Conservation (phyloP, 2,329 filamentous ascomycete species). For the Venturia asperata region DNA sequence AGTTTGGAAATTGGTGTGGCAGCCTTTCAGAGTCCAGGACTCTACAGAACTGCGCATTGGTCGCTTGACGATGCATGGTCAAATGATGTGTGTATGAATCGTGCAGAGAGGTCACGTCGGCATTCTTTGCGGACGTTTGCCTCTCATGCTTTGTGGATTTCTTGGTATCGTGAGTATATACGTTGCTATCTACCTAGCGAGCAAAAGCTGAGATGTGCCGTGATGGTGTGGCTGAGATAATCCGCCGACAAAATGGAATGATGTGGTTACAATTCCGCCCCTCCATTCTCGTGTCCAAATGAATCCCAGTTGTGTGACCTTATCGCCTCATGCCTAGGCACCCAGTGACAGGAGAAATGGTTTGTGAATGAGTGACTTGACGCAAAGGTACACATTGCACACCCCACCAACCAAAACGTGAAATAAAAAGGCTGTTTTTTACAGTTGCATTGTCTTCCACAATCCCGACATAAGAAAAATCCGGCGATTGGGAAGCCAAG, state of each 20-base stretch:
- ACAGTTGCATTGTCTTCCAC: not conserved
- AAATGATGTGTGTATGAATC: slow-evolving; percentile 3
- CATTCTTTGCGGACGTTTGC: not conserved
- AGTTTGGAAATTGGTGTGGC: not conserved
- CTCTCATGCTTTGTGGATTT: not conserved
- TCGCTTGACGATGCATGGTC: not conserved
- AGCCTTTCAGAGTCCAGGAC: not conserved
- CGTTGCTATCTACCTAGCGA: slow-evolving; percentile 6
- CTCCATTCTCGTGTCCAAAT: not conserved
- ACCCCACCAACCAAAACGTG: not conserved
- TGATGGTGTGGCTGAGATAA: not conserved
- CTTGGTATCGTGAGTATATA: not conserved
- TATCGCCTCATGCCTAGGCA: not conserved
- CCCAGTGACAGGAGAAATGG: not conserved
- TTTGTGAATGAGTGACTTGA: not conserved
- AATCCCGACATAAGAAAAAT: not conserved
- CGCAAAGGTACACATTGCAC: not conserved
- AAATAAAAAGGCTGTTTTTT: not conserved
- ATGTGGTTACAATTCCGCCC: not conserved
- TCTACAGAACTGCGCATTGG: not conserved
- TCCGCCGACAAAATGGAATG: not conserved
- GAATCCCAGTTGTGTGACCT: not conserved
- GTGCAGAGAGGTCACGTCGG: slow-evolving; percentile 2
- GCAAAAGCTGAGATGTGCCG: not conserved
- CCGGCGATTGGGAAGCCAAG: not conserved